These are phyloP conservation scores for Desmodesmus armatus DNA, from an alignment of 139 green algal species.

Conservation along the genomic window DNA sequence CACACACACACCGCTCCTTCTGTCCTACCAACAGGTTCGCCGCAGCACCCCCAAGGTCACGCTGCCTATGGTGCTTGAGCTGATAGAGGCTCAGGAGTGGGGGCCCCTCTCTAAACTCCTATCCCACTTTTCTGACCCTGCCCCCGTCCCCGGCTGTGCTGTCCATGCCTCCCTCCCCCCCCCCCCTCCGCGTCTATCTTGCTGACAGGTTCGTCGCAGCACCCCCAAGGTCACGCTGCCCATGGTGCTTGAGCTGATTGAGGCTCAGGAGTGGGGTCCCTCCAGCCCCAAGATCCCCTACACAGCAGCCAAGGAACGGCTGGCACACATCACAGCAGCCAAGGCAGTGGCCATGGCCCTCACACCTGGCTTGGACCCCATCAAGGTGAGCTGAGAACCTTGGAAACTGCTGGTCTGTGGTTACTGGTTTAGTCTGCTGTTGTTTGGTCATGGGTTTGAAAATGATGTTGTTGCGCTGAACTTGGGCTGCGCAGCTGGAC, in stretches of 20 bases:
- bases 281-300: conserved; percentile 52
- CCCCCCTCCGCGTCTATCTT: background rate
- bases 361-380: conserved; percentile 65
- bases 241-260: conserved; percentile 68
- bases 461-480: too few species aligned
- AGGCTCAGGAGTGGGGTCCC: conserved; percentile 63
- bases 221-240: conserved; percentile 61
- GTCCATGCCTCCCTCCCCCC: background rate
- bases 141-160: background rate
- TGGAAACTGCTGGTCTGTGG: too few species aligned
- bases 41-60: conserved; percentile 60
- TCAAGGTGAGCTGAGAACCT: conserved; percentile 54
- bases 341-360: conserved; percentile 68
- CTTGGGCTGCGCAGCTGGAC: too few species aligned
- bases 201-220: conserved; percentile 54
- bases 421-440: too few species aligned
- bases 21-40: conserved; percentile 50
- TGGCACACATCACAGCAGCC: conserved; percentile 59
- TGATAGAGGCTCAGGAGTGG: conserved; percentile 66
- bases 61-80: conserved; percentile 64
- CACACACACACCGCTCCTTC: too few species aligned
- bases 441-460: too few species aligned
- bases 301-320: conserved; percentile 60
- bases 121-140: background rate
- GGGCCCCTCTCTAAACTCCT: conserved; percentile 44